These are phyloP conservation scores for Cystodermella granulosa DNA, from an alignment of 1,284 basidiomycete species.

Conservation along the genomic window DNA sequence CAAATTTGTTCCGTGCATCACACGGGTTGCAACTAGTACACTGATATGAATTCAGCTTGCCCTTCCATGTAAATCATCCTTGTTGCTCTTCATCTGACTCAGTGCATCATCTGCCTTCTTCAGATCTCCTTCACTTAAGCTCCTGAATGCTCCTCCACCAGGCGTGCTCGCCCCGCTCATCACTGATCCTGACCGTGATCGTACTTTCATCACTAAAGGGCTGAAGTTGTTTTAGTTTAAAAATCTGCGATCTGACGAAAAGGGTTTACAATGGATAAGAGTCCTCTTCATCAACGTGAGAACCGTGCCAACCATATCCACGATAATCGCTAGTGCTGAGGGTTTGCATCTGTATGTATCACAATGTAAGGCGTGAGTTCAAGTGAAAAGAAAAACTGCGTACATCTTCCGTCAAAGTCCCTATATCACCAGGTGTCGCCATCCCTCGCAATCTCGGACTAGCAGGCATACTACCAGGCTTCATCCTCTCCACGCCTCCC, in stretches of 20 bases:
- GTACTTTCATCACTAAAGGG: conserved; percentile 87
- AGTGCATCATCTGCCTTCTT: conserved; percentile 80
- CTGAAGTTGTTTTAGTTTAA: conserved; percentile 34
- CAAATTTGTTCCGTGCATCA: too few species aligned
- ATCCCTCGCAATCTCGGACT: conserved; percentile 78
- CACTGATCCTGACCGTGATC: conserved; percentile 79
- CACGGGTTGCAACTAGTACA: too few species aligned
- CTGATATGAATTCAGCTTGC: too few species aligned
- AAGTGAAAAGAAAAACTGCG: conserved; percentile 11
- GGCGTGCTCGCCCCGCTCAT: conserved; percentile 87
- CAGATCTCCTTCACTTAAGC: conserved; percentile 79
- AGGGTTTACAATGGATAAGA: conserved; percentile 75
- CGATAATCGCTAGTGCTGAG: conserved; percentile 85
- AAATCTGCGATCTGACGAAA: background rate
- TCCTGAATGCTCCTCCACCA: conserved; percentile 69
- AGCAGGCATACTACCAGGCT: conserved; percentile 78
- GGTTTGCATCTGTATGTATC: conserved; percentile 65
- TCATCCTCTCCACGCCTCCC: conserved; percentile 60
- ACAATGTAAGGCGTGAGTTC: conserved; percentile 1
- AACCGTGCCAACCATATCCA: conserved; percentile 64
- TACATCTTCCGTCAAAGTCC: conserved; percentile 89
- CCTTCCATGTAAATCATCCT: too few species aligned
- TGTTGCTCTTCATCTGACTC: conserved; percentile 62
- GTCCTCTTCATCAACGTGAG: conserved; percentile 80
- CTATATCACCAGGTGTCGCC: conserved; percentile 87